These are phyloP conservation scores for Prunus armeniaca DNA, from an alignment of 306 rosid genomes.

Conservation along the genomic window DNA sequence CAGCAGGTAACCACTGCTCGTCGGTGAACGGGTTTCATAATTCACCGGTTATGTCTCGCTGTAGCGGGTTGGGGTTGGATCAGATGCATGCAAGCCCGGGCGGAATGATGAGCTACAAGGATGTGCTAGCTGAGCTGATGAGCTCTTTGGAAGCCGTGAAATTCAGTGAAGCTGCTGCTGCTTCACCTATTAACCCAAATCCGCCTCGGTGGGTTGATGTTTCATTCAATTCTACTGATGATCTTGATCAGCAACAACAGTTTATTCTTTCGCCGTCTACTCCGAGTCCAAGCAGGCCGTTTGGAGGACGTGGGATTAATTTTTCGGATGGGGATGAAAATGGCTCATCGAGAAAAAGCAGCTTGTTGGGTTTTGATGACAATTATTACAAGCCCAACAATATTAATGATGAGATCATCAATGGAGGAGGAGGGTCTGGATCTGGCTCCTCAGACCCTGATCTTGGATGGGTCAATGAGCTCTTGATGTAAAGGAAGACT, in stretches of 20 bases:
- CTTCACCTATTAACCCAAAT: background rate
- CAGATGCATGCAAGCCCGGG: background rate
- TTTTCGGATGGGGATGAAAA: background rate
- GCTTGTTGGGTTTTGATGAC: conserved; percentile 1
- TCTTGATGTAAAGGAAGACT: conserved; percentile 49
- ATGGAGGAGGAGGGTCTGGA: conserved; percentile 5
- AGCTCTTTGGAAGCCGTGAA: conserved; percentile 60
- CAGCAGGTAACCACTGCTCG: conserved; percentile 26
- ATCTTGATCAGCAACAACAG: conserved; percentile 37
- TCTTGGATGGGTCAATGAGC: conserved; percentile 90
- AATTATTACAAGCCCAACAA: conserved; percentile 13
- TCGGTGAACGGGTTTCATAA: conserved; percentile 22
- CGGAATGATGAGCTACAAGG: conserved; percentile 42
- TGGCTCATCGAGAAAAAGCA: background rate
- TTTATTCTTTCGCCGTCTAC: conserved; percentile 21
- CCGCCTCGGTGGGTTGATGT: conserved; percentile 46
- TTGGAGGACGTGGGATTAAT: background rate
- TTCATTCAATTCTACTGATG: conserved; percentile 29
- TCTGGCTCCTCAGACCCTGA: conserved; percentile 50
- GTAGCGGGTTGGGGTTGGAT: background rate
- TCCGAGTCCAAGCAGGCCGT: background rate
- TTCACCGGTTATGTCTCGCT: background rate
- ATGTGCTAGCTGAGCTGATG: conserved; percentile 47
- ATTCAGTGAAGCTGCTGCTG: conserved; percentile 31
- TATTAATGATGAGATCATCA: conserved; percentile 13